Conservation (phyloP, 2,329 filamentous ascomycete species). For the Ampelomyces quisqualis region DNA sequence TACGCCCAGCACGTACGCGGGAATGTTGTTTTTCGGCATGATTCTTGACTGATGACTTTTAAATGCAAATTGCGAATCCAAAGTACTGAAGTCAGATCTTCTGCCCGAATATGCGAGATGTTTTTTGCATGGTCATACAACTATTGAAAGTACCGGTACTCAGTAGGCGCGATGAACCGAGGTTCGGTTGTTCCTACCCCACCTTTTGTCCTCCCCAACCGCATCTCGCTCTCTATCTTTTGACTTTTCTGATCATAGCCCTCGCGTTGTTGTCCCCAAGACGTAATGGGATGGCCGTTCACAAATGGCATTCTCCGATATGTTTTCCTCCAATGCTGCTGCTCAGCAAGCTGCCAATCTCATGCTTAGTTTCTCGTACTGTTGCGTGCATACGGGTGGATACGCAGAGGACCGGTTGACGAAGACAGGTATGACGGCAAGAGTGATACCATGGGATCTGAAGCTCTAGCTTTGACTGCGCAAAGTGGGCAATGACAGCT, state of each 20-base stretch:
- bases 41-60: slow-evolving; percentile 1
- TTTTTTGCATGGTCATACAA: too few species aligned
- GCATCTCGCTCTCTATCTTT: slow-evolving; percentile 3
- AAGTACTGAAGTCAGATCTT: not conserved
- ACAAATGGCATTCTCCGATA: too few species aligned
- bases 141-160: not conserved
- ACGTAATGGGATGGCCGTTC: too few species aligned
- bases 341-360: too few species aligned
- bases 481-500: too few species aligned
- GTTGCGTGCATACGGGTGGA: too few species aligned
- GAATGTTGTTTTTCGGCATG: slow-evolving; percentile 39
- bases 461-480: too few species aligned
- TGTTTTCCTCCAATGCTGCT: too few species aligned
- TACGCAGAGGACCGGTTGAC: too few species aligned
- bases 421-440: too few species aligned
- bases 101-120: not conserved
- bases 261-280: not conserved
- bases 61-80: not conserved
- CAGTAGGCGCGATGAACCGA: slow-evolving; percentile 8
- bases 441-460: too few species aligned
- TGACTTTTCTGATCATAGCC: not conserved
- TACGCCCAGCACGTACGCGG: slow-evolving; percentile 85
- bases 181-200: slow-evolving; percentile 13
- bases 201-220: slow-evolving; percentile 5
- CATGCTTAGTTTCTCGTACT: too few species aligned